phyloP scores from a whole-genome alignment of 2,329 filamentous ascomycete genomes.

The Penicillium sp. region DNA sequence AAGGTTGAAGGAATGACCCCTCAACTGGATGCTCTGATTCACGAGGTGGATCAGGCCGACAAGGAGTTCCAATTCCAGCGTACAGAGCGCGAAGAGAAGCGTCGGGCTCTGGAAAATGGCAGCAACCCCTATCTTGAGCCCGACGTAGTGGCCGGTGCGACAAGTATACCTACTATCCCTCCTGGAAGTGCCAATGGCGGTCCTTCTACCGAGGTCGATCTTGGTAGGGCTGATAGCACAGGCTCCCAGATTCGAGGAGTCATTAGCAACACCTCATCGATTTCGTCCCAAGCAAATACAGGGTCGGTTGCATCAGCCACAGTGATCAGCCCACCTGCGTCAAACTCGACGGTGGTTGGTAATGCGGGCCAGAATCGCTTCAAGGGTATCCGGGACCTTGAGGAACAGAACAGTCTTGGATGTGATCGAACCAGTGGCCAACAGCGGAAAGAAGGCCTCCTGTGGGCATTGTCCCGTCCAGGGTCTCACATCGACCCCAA shows the following conservation, averaged over 20 bases:
- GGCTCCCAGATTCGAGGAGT: constrained; percentile 64
- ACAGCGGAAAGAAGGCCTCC: constrained; percentile 85
- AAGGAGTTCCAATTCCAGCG: constrained; percentile 96
- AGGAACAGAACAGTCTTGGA: constrained; percentile 68
- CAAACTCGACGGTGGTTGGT: constrained; percentile 25
- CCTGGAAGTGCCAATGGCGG: constrained; percentile 48
- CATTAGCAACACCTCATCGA: constrained; percentile 48
- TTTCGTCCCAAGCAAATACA: constrained; percentile 42
- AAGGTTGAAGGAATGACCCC: constrained; percentile 85
- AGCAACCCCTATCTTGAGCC: constrained; percentile 71
- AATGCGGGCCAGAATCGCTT: constrained; percentile 60
- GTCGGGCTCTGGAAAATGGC: constrained; percentile 84
- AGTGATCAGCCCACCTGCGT: constrained; percentile 22
- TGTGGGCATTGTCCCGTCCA: constrained; percentile 92
- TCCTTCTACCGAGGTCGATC: constrained; percentile 64
- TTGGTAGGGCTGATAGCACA: constrained; percentile 72
- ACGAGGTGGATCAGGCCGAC: constrained; percentile 87
- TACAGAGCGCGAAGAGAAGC: constrained; percentile 93
- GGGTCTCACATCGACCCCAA: constrained; percentile 94
- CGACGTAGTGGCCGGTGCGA: constrained; percentile 54
- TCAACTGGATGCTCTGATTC: constrained; percentile 81
- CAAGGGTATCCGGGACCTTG: constrained; percentile 87
- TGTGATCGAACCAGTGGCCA: constrained; percentile 60
- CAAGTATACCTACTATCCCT: constrained; percentile 35
- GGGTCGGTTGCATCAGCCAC: constrained; percentile 31